phyloP scores from a whole-genome alignment of 306 rosid species.

The Vigna trinervia region DNA sequence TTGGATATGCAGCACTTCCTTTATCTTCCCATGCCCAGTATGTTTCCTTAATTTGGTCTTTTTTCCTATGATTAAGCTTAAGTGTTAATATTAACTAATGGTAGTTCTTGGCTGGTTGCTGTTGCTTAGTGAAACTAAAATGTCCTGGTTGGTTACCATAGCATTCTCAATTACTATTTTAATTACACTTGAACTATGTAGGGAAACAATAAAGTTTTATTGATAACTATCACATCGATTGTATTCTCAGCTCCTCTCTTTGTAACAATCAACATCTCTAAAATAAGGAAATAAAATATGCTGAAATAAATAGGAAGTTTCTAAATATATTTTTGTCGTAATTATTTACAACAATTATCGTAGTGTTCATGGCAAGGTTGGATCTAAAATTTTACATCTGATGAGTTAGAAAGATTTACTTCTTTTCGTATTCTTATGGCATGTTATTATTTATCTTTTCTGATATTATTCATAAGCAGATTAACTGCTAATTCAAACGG shows the following conservation, averaged over 20 bases:
- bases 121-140: conserved; percentile 15
- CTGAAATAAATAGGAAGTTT: too few relatives aligned
- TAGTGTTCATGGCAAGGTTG: background rate
- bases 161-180: conserved; percentile 13
- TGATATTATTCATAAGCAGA: background rate
- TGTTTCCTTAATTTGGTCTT: conserved; percentile 51
- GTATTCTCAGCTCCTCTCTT: too few relatives aligned
- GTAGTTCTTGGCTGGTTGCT: conserved; percentile 33
- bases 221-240: too few relatives aligned
- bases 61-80: conserved; percentile 35
- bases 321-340: too few relatives aligned
- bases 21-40: conserved; percentile 96
- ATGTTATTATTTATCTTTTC: conserved; percentile 7
- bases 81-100: conserved; percentile 7
- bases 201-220: too few relatives aligned
- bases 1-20: conserved; percentile 93
- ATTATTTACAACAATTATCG: too few relatives aligned
- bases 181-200: background rate
- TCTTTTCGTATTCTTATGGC: background rate
- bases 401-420: conserved; percentile 10
- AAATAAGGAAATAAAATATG: too few relatives aligned
- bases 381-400: conserved; percentile 18
- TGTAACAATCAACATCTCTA: too few relatives aligned
- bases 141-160: conserved; percentile 8
- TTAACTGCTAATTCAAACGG: conserved; percentile 17